Conservation (phyloP, 176 grass and related monocot species). For the Carex scoparia region DNA sequence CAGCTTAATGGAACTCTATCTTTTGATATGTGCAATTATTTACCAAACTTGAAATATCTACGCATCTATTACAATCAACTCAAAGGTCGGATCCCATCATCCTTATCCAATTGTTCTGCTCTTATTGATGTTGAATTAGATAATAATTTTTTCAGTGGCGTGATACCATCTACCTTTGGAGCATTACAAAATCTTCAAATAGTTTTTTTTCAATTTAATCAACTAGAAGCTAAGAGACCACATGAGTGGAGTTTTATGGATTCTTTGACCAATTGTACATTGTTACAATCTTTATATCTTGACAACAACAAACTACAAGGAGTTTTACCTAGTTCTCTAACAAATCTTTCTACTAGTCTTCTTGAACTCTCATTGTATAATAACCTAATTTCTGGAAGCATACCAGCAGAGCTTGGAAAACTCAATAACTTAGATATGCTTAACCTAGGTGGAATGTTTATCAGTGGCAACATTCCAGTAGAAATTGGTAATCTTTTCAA, state of each 20-base stretch:
- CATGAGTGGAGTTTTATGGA: neutral
- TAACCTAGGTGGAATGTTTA: neutral
- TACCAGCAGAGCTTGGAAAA: neutral
- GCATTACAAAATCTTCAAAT: neutral
- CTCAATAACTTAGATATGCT: neutral
- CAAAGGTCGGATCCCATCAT: neutral
- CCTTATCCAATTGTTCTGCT: neutral
- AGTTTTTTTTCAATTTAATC: neutral
- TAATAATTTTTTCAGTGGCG: neutral
- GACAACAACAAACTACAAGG: neutral
- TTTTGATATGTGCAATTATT: neutral
- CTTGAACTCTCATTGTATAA: neutral
- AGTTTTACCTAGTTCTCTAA: constrained; percentile 20
- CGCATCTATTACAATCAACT: neutral
- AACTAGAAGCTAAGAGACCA: constrained; percentile 16
- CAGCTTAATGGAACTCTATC: neutral
- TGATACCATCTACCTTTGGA: neutral
- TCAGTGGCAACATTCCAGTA: neutral
- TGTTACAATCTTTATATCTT: neutral
- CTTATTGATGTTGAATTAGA: neutral
- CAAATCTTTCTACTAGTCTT: constrained; percentile 26
- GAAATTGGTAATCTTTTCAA: neutral
- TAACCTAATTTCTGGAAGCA: neutral
- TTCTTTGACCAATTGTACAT: constrained; percentile 11
- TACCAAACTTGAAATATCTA: neutral